Evolutionary conservation across 2,329 filamentous ascomycete genomes (phyloP).

Genomic region (Trichoderma endophyticum): DNA sequence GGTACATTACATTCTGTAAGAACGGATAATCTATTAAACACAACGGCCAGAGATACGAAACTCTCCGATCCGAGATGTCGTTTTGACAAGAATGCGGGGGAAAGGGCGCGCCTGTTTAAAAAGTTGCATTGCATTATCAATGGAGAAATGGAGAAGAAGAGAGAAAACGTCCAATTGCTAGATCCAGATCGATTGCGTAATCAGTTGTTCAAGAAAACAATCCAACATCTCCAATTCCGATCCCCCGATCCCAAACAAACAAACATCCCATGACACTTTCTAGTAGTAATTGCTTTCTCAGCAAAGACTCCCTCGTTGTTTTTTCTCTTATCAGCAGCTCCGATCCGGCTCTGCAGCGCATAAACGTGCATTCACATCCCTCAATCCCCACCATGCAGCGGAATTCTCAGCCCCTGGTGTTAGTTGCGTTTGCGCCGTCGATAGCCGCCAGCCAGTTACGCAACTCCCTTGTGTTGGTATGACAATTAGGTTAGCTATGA

Average conservation of each 20-base stretch:
- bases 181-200: not conserved
- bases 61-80: not conserved
- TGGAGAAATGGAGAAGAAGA: not conserved
- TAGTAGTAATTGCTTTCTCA: not conserved
- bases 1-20: not conserved
- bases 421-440: not conserved
- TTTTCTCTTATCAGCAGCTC: not conserved
- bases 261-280: not conserved
- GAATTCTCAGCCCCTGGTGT: not conserved
- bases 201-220: not conserved
- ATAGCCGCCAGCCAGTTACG: conserved; percentile 6
- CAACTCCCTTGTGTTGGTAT: not conserved
- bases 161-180: not conserved
- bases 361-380: not conserved
- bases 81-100: not conserved
- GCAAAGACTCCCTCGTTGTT: not conserved
- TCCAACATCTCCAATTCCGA: not conserved
- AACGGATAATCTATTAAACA: not conserved
- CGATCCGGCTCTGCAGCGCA: not conserved
- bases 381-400: not conserved
- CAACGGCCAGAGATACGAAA: not conserved
- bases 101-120: conserved; percentile 5
- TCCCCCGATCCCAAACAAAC: not conserved
- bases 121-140: not conserved
- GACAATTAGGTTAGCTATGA: conserved; percentile 2